Base-by-base conservation (phyloP, 1,284 basidiomycete genomes). In the Cutaneotrichosporon sp. region DNA sequence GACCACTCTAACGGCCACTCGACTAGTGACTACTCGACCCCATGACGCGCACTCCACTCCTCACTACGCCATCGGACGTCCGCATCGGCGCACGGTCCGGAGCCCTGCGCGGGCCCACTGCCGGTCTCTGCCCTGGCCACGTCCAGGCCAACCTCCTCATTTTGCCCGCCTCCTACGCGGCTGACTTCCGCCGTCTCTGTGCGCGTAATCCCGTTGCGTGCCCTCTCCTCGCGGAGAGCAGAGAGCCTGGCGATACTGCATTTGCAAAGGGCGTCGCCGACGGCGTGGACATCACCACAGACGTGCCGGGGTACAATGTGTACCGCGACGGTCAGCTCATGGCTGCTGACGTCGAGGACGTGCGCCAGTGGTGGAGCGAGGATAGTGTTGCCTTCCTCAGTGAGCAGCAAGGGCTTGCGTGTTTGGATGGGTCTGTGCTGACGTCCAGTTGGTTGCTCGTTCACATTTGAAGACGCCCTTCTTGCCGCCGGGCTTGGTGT, bases 91-190 rank as follows among this genome's bases (percentile, higher is more conserved):
- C 54, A 1, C 54, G 54, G 29, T 17, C 26, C 12, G 50, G 50
- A 9, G 16, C 19, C 5, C 16, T 52, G 19, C 37, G 41, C 17
- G 49, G 48, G 2, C 39, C 35, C 20, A 65, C 64, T 0, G 37
- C 63, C 0, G 64, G 64, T 8, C 31, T 46, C 12, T 52, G 53
- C 29, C 57, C 63, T 1, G 59, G 56, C 4, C 51, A 69, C 60
- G 62, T 67, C 4, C 70, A 72, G 42, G 66, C 63, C 12, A 72
- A 72, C 57, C 51, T 72, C 11, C 42, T 72, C 42, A 53, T 70
- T 51, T 39, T 72, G 7, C 66, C 65, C 2, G 4, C 37, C 9
- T 50, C 50, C 37, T 65, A 67, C 48, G 69, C 66, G 1, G 52
- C 43, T 31, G 67, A 72, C 55, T 72, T 72, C 38, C 57, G 69